phyloP scores from a whole-genome alignment of 2,329 filamentous ascomycete species.

The Sphaerulina populicola region DNA sequence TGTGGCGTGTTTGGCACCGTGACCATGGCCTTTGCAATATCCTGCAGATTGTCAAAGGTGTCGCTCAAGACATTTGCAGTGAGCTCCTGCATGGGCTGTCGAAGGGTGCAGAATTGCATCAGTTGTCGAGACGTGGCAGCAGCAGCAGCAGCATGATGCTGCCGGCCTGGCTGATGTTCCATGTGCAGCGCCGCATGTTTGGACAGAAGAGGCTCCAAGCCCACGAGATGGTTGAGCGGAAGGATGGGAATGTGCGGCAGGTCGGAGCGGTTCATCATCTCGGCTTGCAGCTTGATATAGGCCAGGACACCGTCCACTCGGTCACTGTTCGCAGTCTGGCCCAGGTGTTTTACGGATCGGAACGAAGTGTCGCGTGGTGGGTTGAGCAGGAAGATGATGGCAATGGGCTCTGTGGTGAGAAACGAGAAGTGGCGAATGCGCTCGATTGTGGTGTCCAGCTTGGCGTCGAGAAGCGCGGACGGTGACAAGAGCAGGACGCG shows the following conservation, averaged over 20 bases:
- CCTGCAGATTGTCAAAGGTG: conserved; percentile 5
- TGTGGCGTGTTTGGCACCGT: not conserved
- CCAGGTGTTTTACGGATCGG: conserved; percentile 12
- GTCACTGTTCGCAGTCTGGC: not conserved
- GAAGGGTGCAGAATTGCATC: conserved; percentile 6
- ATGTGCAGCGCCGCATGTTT: conserved; percentile 5
- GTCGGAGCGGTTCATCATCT: conserved; percentile 17
- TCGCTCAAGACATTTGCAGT: conserved; percentile 8
- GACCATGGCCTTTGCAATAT: conserved; percentile 8
- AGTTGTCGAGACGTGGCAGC: conserved; percentile 1
- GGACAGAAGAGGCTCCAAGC: conserved; percentile 22
- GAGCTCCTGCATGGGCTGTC: conserved; percentile 3
- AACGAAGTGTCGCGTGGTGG: conserved; percentile 14
- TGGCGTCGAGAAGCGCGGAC: conserved; percentile 15
- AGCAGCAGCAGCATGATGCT: not conserved
- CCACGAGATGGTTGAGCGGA: conserved; percentile 20
- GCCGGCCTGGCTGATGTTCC: not conserved
- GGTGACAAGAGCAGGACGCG: conserved; percentile 31
- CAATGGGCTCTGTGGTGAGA: conserved; percentile 26
- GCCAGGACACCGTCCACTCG: conserved; percentile 16
- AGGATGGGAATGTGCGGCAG: conserved; percentile 25
- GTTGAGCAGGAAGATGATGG: conserved; percentile 29
- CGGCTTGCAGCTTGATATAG: conserved; percentile 26
- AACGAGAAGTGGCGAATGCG: conserved; percentile 30
- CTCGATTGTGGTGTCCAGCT: conserved; percentile 21